Evolutionary conservation across 2,329 filamentous ascomycete genomes (phyloP).

Genomic region (Fusarium scirpi): DNA sequence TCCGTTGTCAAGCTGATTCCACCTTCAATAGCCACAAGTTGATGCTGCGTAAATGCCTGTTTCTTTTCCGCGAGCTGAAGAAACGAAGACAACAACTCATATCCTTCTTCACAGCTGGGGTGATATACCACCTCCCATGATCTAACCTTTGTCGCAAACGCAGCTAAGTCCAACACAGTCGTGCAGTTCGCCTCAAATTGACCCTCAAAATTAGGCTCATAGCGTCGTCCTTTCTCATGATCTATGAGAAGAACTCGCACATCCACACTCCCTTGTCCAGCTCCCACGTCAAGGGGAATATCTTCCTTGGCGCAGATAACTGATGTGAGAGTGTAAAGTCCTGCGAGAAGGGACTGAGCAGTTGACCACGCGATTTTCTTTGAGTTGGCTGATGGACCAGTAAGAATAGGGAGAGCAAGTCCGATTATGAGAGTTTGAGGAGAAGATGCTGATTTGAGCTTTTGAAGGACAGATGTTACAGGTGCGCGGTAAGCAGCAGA

Average conservation of each 20-base stretch:
- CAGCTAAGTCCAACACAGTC: constrained; percentile 61
- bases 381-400: constrained; percentile 56
- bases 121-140: constrained; percentile 76
- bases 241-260: constrained; percentile 80
- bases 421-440: constrained; percentile 63
- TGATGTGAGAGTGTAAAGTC: constrained; percentile 82
- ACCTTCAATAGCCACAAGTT: constrained; percentile 64
- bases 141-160: constrained; percentile 65
- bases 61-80: constrained; percentile 60
- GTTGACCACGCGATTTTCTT: constrained; percentile 70
- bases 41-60: constrained; percentile 61
- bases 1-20: constrained; percentile 59
- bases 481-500: constrained; percentile 71
- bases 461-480: constrained; percentile 65
- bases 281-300: constrained; percentile 68
- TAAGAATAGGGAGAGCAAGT: constrained; percentile 72
- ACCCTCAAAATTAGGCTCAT: constrained; percentile 51
- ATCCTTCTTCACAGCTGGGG: constrained; percentile 73
- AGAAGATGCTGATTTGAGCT: constrained; percentile 53
- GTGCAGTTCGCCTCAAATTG: constrained; percentile 60
- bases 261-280: constrained; percentile 76
- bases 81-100: constrained; percentile 66
- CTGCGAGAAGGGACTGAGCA: constrained; percentile 80
- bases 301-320: constrained; percentile 74
- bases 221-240: constrained; percentile 58